Evolutionary conservation across 257 asterid genomes (phyloP).

Genomic region (Gentiana dahurica): DNA sequence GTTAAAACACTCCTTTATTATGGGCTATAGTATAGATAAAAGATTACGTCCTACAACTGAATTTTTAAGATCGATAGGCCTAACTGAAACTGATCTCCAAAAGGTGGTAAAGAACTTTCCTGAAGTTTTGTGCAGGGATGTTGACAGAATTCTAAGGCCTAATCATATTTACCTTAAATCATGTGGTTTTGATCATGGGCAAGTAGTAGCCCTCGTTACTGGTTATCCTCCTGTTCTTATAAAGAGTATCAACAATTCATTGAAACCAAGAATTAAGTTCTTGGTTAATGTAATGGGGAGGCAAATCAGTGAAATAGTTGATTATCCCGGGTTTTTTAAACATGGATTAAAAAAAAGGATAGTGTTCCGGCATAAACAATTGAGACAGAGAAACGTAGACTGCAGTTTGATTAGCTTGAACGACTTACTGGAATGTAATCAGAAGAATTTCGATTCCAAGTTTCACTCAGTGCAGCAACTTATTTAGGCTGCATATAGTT

Average conservation of each 20-base stretch:
- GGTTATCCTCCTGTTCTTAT: slow-evolving; percentile 89
- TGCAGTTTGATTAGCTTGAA: slow-evolving; percentile 80
- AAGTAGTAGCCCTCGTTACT: slow-evolving; percentile 57
- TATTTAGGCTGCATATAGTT: no score
- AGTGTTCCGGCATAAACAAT: slow-evolving; percentile 58
- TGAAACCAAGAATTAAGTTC: slow-evolving; percentile 82
- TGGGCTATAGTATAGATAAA: slow-evolving; percentile 83
- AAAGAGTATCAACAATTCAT: slow-evolving; percentile 64
- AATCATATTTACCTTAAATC: slow-evolving; percentile 52
- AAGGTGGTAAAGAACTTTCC: slow-evolving; percentile 56
- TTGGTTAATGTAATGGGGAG: slow-evolving; percentile 80
- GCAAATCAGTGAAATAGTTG: slow-evolving; percentile 55
- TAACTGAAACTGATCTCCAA: slow-evolving; percentile 53
- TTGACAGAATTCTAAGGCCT: slow-evolving; percentile 55
- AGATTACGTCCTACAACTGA: slow-evolving; percentile 68
- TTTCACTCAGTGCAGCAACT: no score
- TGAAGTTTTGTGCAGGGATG: slow-evolving; percentile 82
- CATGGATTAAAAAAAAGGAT: slow-evolving; percentile 82
- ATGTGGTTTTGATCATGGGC: slow-evolving; percentile 50
- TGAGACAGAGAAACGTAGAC: slow-evolving; percentile 38
- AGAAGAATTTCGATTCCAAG: no score
- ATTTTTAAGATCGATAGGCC: slow-evolving; percentile 65
- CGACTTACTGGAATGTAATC: no score
- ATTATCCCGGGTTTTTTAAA: slow-evolving; percentile 77
- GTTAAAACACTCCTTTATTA: slow-evolving; percentile 67